phyloP scores from a whole-genome alignment of 2,329 filamentous ascomycete species.

The Blastomyces emzantsi region DNA sequence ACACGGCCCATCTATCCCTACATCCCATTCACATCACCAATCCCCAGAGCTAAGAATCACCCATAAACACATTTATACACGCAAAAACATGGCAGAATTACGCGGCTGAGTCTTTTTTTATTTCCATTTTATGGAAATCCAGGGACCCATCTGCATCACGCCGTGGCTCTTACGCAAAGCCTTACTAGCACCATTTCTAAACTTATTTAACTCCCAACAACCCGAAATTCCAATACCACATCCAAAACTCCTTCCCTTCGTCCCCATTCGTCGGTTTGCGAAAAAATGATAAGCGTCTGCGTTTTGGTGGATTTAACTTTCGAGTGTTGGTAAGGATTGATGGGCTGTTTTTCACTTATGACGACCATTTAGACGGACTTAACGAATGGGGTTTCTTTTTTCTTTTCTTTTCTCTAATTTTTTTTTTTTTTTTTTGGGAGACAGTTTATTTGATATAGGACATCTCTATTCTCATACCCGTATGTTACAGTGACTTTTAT shows the following conservation, averaged over 20 bases:
- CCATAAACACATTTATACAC: background rate
- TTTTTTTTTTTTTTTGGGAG: too few species aligned
- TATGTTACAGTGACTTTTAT: background rate
- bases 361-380: background rate
- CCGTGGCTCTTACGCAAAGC: constrained; percentile 6
- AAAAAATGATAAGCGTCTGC: background rate
- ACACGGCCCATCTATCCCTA: background rate
- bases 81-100: constrained; percentile 5
- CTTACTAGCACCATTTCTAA: background rate
- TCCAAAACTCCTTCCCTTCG: background rate
- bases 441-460: background rate
- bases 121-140: constrained; percentile 10
- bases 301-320: background rate
- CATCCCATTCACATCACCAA: background rate
- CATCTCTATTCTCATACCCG: background rate
- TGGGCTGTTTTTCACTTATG: background rate
- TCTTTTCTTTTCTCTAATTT: background rate
- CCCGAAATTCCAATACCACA: background rate
- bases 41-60: constrained; percentile 2
- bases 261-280: background rate
- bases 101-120: constrained; percentile 12
- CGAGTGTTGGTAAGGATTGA: background rate
- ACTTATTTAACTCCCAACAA: background rate
- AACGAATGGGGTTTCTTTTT: background rate
- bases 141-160: constrained; percentile 10